Percentiles rank a stretch among this genome's conserved stretches.
Conservation (phyloP, 768 basidiomycete genomes). For the Xanthoconium stramineum region DNA sequence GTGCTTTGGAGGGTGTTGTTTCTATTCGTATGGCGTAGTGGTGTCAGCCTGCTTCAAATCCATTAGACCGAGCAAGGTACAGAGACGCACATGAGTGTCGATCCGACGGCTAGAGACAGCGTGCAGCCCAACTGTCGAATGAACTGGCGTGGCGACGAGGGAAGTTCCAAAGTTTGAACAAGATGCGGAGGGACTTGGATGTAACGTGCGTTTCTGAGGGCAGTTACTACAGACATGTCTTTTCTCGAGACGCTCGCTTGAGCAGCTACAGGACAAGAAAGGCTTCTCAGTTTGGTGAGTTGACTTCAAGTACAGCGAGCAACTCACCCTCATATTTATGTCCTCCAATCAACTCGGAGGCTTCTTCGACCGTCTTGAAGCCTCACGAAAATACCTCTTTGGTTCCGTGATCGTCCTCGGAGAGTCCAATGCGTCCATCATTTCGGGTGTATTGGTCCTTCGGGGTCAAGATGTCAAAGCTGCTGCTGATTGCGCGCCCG, state of each 20-base stretch:
- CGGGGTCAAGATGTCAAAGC: slow-evolving; percentile 74
- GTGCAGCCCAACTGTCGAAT: background rate
- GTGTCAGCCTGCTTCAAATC: background rate
- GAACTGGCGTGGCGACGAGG: background rate
- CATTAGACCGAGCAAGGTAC: background rate
- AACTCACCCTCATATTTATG: slow-evolving; percentile 92
- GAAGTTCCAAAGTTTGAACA: too few species aligned
- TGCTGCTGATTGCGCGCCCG: slow-evolving; percentile 79
- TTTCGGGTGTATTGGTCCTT: slow-evolving; percentile 77
- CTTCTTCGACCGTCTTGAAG: slow-evolving; percentile 98
- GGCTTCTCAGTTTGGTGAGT: slow-evolving; percentile 91
- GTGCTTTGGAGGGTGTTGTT: background rate
- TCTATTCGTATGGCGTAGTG: background rate
- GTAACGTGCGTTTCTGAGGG: background rate
- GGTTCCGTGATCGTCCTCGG: slow-evolving; percentile 92
- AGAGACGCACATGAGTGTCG: background rate
- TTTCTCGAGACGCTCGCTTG: background rate
- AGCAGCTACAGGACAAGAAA: slow-evolving; percentile 50
- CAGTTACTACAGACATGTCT: background rate
- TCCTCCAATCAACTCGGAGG: slow-evolving; percentile 91
- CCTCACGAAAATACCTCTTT: slow-evolving; percentile 94
- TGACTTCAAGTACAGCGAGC: slow-evolving; percentile 96
- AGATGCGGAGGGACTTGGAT: too few species aligned
- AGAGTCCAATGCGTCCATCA: slow-evolving; percentile 68
- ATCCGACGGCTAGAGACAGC: background rate